These are phyloP conservation scores for Anthostomella pinea DNA, from an alignment of 2,329 filamentous ascomycete genomes.

Conservation along the genomic window DNA sequence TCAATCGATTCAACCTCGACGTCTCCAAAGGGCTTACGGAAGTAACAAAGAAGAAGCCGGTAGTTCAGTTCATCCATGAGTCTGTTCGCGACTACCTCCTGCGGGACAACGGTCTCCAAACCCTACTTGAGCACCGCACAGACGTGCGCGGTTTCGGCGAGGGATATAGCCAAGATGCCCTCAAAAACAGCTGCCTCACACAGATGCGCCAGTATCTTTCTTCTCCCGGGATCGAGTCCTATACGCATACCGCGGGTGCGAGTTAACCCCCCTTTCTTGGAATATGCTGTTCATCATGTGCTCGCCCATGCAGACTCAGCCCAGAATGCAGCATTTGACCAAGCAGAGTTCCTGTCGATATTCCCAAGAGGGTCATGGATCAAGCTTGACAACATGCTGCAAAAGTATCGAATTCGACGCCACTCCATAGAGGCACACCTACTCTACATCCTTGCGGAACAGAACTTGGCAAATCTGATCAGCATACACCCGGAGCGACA, in stretches of 20 bases:
- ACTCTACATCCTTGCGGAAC: conserved; percentile 17
- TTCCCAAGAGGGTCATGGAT: conserved; percentile 12
- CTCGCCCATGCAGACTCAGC: conserved; percentile 39
- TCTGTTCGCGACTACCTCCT: conserved; percentile 49
- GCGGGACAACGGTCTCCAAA: conserved; percentile 30
- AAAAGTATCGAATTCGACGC: conserved; percentile 7
- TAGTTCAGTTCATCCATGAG: conserved; percentile 53
- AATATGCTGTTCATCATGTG: conserved; percentile 41
- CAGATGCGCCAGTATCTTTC: conserved; percentile 34
- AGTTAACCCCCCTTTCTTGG: conserved; percentile 40
- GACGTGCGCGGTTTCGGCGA: conserved; percentile 27
- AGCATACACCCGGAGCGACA: conserved; percentile 4
- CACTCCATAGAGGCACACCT: conserved; percentile 6
- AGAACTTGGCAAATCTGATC: conserved; percentile 8
- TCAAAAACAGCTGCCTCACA: conserved; percentile 43
- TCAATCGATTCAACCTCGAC: conserved; percentile 35
- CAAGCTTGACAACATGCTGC: conserved; percentile 3
- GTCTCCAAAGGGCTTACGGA: conserved; percentile 52
- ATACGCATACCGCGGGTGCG: conserved; percentile 11
- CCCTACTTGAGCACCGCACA: conserved; percentile 10
- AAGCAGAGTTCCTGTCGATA: conserved; percentile 3
- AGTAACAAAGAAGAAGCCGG: conserved; percentile 31
- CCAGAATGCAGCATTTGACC: not conserved
- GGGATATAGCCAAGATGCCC: conserved; percentile 38
- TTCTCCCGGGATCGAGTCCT: too few species aligned